Evolutionary conservation across 1,284 basidiomycete genomes (phyloP), one percentile per base, ranked within the genome.

Genomic region (Trametes hirsuta): DNA sequence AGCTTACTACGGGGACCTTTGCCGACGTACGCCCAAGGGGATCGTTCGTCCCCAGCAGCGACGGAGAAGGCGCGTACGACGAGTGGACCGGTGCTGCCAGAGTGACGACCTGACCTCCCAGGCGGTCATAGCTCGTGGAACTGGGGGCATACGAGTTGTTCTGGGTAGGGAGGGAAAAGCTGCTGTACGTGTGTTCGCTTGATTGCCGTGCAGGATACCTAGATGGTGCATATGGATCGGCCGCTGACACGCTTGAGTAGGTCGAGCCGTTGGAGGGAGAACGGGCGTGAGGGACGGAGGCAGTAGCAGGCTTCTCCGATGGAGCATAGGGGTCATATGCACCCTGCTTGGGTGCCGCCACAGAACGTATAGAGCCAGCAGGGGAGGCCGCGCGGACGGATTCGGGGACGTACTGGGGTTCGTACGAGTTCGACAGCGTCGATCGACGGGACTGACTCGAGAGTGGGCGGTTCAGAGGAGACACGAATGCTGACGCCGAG

Each of bases 41-140:
- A 72, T 96, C 93, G 69, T 95, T 94, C 30, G 87, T 83, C 6
- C 91, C 93, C 47, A 92, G 70, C 36, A 94, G 78, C 0, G 90
- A 89, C 0, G 91, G 89, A 0, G 90, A 91, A 11, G 88, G 88
- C 1, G 88, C 86, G 70, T 90, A 91, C 30, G 84, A 81, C 2
- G 81, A 76, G 52, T 83, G 82, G 10, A 76, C 74, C 6, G 76
- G 71, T 12, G 76, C 73, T 66, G 81, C 80, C 11, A 79, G 65
- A 3, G 74, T 68, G 25, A 82, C 58, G 22, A 85, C 81, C 65
- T 85, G 81, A 18, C 66, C 65, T 1, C 63, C 57, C 6, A 64
- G 40, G n/a, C 60, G 53, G 37, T 67, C 68, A 51, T 70, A 62
- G 34, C 56, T 53, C 1, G 59, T 39, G 1, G 49, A 35, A 6